Base-by-base conservation (phyloP, 1,284 basidiomycete species). In the Heterobasidion parviporum region DNA sequence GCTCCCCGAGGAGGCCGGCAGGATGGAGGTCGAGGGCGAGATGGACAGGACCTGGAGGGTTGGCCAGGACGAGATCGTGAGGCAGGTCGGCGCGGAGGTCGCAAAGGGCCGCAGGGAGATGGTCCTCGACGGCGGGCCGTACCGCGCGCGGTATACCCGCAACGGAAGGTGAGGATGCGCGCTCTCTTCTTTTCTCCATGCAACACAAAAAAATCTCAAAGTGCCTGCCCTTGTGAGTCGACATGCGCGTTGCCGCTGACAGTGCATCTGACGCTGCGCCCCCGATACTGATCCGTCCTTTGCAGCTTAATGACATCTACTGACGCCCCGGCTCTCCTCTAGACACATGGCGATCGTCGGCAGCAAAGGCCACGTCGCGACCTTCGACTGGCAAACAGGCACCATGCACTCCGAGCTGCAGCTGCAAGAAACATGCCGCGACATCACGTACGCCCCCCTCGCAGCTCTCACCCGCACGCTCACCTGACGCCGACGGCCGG, bases 371-470 rank as follows among this genome's bases (percentile, higher is more conserved):
- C 94, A 98, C 71, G 82, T 95, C n/a, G 92, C 93, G 1, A 92
- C 94, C 0, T 96, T 98, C 65, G 94, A 98, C 69, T 96, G 93
- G 92, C 87, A 93, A 69, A 85, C 89, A 0, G 93, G 94, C 0
- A 85, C 84, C 46, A 72, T 98, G 36, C 88, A 94, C 65, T 82
- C 89, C 4, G 96, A 99, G 68, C 77, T 98, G 36, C 93, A 97
- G 62, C 75, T 98, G 6, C 81, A 83, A 57, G 96, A 98, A 72
- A 94, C 92, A 38, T 79, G 89, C 80, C 63, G 94, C 61, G 95
- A 98, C 68, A 89, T 98, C 70, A 93, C 90, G 86, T 92, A 70
- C 56, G 82, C 73, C 4, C 41, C 47, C 53, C 56, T 48, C 57
- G 26, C 26, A 26, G n/a, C 20, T 34, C 32, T 54, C 15, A n/a